Base-by-base conservation (phyloP, 768 basidiomycete species). In the Leccinum rimulosum region DNA sequence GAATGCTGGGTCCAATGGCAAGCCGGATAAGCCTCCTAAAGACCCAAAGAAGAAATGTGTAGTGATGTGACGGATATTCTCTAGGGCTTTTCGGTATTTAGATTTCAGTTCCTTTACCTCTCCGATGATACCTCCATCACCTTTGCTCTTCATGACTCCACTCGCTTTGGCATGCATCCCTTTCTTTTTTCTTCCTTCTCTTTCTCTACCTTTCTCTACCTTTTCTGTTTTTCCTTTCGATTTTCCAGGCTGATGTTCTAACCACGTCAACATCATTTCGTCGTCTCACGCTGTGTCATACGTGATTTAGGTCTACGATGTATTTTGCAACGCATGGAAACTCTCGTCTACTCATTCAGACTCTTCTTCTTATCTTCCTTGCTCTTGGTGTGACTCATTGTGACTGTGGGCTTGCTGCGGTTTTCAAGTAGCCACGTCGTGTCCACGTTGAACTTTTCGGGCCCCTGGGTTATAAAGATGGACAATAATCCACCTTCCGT, bases 71-170 rank as follows among this genome's bases (percentile, higher is more conserved):
- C 70, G 79, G 77, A 77, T 78, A 76, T 81, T 80, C 74, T 78
- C 76, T 77, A 45, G 80, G 82, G 84, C 83, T 79, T 77, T 73
- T 75, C 74, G 77, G 77, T 74, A 80, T 77, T 80, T 90, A 87
- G 86, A 87, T 80, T 82, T 80, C 69, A 81, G 77, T 77, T 77
- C 70, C 70, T 74, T 87, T 85, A 83, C 84, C 85, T 84, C 78
- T 86, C 82, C 80, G 82, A 90, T 87, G 88, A 91, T 90, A 91
- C 88, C 89, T 87, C 78, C 71, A 75, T 75, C 64, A 48, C 66
- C 64, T 64, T 58, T 73, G 49, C 69, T 70, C 62, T 64, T 71
- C 59, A 56, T 59, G 67, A 58, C 65, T 63, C 55, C 61, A 62
- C 62, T 66, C 67, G 59, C 61, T 65, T 64, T 59, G 67, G 64